Conservation (phyloP, 73 alveolate species). For the Paramecium primaurelia region DNA sequence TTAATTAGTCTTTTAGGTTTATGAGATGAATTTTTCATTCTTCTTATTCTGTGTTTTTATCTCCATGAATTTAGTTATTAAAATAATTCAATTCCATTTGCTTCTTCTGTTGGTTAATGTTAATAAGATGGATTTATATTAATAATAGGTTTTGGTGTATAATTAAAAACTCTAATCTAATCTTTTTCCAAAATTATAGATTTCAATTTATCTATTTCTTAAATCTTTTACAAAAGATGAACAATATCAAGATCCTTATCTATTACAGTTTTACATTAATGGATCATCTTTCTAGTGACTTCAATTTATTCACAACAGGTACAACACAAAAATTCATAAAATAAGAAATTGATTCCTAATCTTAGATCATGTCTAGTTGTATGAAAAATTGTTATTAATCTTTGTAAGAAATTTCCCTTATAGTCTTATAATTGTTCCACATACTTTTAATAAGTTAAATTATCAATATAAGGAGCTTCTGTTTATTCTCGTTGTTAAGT, state of each 20-base stretch:
- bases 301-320: neutral
- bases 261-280: neutral
- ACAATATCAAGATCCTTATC: neutral
- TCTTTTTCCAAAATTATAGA: neutral
- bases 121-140: neutral
- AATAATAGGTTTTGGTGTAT: conserved; percentile 20
- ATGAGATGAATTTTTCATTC: neutral
- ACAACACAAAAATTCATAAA: neutral
- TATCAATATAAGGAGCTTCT: neutral
- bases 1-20: neutral
- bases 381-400: neutral
- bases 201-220: neutral
- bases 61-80: neutral
- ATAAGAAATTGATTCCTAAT: neutral
- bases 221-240: neutral
- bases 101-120: neutral
- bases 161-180: neutral
- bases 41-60: neutral
- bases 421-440: neutral
- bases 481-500: neutral
- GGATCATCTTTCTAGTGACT: neutral
- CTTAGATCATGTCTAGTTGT: neutral
- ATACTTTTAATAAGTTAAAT: neutral
- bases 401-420: neutral
- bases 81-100: neutral